Conservation (phyloP, 305 asterid species). For the Solanum hybrid region DNA sequence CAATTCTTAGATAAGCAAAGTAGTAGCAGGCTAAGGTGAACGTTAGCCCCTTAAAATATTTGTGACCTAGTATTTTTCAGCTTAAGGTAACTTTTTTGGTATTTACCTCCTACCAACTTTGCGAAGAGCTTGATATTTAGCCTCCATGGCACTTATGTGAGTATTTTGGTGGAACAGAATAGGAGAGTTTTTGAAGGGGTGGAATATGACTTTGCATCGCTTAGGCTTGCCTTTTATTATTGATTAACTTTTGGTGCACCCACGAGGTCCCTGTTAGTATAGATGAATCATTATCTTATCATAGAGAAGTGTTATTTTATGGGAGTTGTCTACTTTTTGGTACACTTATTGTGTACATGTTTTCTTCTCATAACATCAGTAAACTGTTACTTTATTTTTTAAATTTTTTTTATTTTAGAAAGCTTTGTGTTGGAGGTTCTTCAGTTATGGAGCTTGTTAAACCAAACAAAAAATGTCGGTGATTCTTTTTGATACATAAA, state of each 20-base stretch:
- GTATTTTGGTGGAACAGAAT: not conserved
- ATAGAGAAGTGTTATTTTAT: not conserved
- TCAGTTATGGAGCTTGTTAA: not conserved
- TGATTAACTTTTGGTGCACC: not conserved
- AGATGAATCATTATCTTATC: not conserved
- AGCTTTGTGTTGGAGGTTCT: not conserved
- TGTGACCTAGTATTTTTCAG: not conserved
- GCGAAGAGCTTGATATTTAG: not conserved
- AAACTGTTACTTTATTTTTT: not conserved
- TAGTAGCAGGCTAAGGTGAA: not conserved
- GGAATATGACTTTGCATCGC: not conserved
- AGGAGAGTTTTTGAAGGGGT: not conserved
- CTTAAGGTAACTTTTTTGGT: not conserved
- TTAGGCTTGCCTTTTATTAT: not conserved
- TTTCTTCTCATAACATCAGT: not conserved
- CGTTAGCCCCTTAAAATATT: not conserved
- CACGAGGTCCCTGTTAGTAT: not conserved
- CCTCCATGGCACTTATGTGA: not conserved
- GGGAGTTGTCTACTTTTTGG: not conserved
- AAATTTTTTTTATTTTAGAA: not conserved
- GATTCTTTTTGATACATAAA: not conserved
- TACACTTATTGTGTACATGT: not conserved
- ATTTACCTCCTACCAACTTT: not conserved
- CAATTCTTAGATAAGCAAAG: not conserved
- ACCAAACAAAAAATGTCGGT: not conserved